Conservation (phyloP, 495 filamentous ascomycete species). For the Neurospora sp. region DNA sequence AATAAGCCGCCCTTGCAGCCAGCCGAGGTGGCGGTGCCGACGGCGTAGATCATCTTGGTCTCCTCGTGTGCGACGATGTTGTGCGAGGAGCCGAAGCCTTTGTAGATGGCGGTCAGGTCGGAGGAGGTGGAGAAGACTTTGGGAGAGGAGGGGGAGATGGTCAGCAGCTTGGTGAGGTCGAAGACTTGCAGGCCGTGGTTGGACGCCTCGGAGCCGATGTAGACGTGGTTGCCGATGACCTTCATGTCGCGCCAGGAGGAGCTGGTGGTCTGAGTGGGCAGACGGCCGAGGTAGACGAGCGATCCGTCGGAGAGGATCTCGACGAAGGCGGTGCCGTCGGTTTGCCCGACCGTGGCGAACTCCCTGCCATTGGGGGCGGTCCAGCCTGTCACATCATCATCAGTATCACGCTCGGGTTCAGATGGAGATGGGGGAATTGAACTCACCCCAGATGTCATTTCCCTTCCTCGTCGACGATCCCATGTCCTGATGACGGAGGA, state of each 20-base stretch:
- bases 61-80: slow-evolving; percentile 45
- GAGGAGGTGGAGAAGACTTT: slow-evolving; percentile 10
- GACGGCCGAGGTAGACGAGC: slow-evolving; percentile 39
- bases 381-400: too few species aligned
- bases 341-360: slow-evolving; percentile 39
- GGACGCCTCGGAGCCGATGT: slow-evolving; percentile 36
- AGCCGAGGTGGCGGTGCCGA: slow-evolving; percentile 30
- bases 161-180: slow-evolving; percentile 32
- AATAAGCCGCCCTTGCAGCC: slow-evolving; percentile 41
- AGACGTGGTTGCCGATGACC: slow-evolving; percentile 30
- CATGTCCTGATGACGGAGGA: slow-evolving; percentile 12
- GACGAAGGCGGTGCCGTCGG: slow-evolving; percentile 40
- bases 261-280: slow-evolving; percentile 23
- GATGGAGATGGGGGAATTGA: too few species aligned
- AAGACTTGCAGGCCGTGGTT: slow-evolving; percentile 40
- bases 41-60: slow-evolving; percentile 29
- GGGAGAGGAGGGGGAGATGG: slow-evolving; percentile 9
- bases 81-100: slow-evolving; percentile 17
- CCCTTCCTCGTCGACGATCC: slow-evolving; percentile 9
- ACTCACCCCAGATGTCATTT: slow-evolving; percentile 6
- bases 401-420: too few species aligned
- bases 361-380: slow-evolving; percentile 35
- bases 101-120: slow-evolving; percentile 15
- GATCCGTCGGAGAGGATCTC: slow-evolving; percentile 32
- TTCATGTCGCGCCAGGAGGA: slow-evolving; percentile 40